phyloP scores from a whole-genome alignment of 2,329 filamentous ascomycete species.

The Beauveria rudraprayagi region DNA sequence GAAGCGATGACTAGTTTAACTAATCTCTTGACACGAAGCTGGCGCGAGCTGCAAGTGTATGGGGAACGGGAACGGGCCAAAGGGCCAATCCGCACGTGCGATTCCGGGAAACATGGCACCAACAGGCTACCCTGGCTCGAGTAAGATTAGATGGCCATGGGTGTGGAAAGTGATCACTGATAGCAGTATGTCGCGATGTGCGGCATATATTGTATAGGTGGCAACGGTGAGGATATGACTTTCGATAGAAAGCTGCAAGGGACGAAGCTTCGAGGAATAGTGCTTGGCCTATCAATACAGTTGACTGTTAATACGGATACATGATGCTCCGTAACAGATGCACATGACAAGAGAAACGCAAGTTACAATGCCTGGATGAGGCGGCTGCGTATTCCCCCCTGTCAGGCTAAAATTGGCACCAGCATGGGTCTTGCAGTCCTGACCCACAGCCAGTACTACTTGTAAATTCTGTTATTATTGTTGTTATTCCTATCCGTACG shows the following conservation, averaged over 20 bases:
- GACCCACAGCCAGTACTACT: background rate
- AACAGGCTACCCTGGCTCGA: slow-evolving; percentile 3
- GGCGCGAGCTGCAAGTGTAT: background rate
- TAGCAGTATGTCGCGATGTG: background rate
- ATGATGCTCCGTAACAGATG: background rate
- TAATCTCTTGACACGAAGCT: background rate
- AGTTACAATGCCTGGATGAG: background rate
- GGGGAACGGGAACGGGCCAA: background rate
- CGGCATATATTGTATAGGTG: no score
- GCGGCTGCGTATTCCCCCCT: background rate
- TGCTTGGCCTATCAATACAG: no score
- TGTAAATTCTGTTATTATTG: background rate
- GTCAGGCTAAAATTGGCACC: background rate
- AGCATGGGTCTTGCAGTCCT: background rate
- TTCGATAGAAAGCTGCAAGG: background rate
- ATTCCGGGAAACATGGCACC: background rate
- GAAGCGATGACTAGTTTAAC: no score
- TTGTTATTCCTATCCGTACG: no score
- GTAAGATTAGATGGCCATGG: slow-evolving; percentile 3
- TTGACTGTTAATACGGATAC: background rate
- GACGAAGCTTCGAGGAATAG: background rate
- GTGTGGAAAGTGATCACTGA: background rate
- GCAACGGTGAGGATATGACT: no score
- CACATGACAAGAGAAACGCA: background rate
- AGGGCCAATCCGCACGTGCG: slow-evolving; percentile 1